Evolutionary conservation across 192 early-diverging fungal species (phyloP), one percentile per base, ranked within the genome.

Genomic region (Coemansia sp.): DNA sequence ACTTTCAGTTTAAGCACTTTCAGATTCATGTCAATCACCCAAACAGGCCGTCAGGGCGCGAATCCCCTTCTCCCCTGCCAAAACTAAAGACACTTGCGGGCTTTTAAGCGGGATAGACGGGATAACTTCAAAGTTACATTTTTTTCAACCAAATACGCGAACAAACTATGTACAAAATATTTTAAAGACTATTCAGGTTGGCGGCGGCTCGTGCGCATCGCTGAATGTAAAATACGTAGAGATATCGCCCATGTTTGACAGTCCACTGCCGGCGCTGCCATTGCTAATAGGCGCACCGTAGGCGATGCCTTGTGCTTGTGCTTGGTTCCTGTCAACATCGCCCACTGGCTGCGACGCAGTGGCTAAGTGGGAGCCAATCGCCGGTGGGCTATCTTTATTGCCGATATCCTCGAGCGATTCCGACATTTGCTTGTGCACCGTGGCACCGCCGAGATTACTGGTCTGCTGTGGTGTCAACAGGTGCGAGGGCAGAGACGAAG

Each of bases 201-300:
- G n/a, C 17, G 58, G 31, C 67, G 51, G 67, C 34, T 61, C 44
- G 29, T 68, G 70, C 21, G 74, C 60, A 31, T 74, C 74, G 36
- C 72, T 50, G 66, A 76, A 76, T 32, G 79, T 55, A 59, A 82
- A 70, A 57, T 71, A 82, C 23, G 71, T 60, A 31, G 74, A 76
- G 38, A 82, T 66, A 64, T 82, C 79, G 61, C 64, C 46, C 21
- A 55, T 44, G 14, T 3, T 32, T 3, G 5, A 11, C 15, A 32
- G 29, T 21, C 37, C 31, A 25, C 55, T 48, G 63, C 38, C 12
- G 31, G 41, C 32, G 41, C 57, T 68, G 27, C 32, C 17, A 21
- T 50, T 68, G 8, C 31, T 50, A 25, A 23, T 63, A 45, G 48
- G 21, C 10, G 46, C 46, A 19, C 37, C 15, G 10, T 65, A 17